Conservation (phyloP, 2,329 filamentous ascomycete species). For the Calonectria crousiana region DNA sequence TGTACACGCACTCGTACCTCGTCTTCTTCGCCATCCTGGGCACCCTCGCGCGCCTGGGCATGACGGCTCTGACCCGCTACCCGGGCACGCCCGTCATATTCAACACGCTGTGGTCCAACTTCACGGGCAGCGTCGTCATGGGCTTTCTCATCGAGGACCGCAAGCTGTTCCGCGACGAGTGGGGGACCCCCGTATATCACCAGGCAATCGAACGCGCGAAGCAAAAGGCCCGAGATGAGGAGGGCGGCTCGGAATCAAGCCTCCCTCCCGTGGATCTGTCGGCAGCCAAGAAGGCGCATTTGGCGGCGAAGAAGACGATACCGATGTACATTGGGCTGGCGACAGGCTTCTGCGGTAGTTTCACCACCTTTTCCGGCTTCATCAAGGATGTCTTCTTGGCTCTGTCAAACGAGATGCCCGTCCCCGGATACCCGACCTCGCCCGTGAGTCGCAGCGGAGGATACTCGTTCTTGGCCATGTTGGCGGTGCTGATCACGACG, state of each 20-base stretch:
- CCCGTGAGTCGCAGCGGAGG: slow-evolving; percentile 72
- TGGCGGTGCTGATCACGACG: slow-evolving; percentile 81
- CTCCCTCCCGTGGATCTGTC: slow-evolving; percentile 50
- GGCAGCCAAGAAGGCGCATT: slow-evolving; percentile 68
- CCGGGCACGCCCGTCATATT: slow-evolving; percentile 81
- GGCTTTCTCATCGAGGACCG: slow-evolving; percentile 87
- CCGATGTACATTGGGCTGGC: slow-evolving; percentile 89
- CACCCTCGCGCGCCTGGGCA: slow-evolving; percentile 83
- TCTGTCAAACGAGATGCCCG: slow-evolving; percentile 77
- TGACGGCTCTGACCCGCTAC: slow-evolving; percentile 84
- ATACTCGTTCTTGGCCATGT: slow-evolving; percentile 84
- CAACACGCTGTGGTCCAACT: slow-evolving; percentile 87
- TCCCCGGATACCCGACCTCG: slow-evolving; percentile 50
- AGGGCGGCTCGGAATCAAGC: slow-evolving; percentile 43
- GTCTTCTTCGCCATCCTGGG: slow-evolving; percentile 88
- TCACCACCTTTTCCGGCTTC: slow-evolving; percentile 91
- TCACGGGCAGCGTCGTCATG: slow-evolving; percentile 84
- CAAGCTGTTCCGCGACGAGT: slow-evolving; percentile 78
- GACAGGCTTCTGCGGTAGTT: slow-evolving; percentile 89
- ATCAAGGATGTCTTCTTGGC: slow-evolving; percentile 85
- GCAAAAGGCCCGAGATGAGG: slow-evolving; percentile 52
- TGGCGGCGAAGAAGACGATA: slow-evolving; percentile 82
- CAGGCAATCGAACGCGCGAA: slow-evolving; percentile 48
- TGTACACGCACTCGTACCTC: slow-evolving; percentile 84
- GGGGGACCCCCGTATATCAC: slow-evolving; percentile 62